Percentiles rank a stretch among this genome's conserved stretches.
Evolutionary conservation across 768 basidiomycete species (phyloP).

Genomic region (Naematelia aurantialba): DNA sequence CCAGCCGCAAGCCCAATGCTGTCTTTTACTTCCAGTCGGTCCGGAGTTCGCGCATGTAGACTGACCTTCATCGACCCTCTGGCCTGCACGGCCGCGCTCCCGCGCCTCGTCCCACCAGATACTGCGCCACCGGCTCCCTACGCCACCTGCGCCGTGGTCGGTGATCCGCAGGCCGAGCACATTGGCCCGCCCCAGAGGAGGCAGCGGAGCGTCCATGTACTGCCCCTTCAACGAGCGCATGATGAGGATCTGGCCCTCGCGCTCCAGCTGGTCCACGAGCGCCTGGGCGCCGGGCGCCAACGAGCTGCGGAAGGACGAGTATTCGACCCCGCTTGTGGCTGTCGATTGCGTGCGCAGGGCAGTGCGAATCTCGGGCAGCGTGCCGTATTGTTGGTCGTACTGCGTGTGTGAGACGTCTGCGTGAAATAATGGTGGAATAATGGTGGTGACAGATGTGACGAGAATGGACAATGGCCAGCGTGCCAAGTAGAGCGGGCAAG

Average conservation of each 20-base stretch:
- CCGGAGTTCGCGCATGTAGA: no score
- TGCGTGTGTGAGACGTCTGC: background rate
- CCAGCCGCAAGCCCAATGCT: no score
- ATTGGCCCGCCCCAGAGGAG: slow-evolving; percentile 31
- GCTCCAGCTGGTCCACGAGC: slow-evolving; percentile 26
- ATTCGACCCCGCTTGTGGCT: slow-evolving; percentile 3
- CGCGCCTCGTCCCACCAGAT: slow-evolving; percentile 43
- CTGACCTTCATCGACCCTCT: slow-evolving; percentile 39
- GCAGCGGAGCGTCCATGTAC: slow-evolving; percentile 30
- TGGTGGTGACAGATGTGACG: background rate
- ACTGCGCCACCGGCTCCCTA: slow-evolving; percentile 20
- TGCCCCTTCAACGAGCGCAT: slow-evolving; percentile 26
- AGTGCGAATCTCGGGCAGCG: background rate
- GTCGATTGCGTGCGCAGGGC: slow-evolving; percentile 12
- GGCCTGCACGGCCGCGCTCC: slow-evolving; percentile 33
- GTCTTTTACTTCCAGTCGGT: no score
- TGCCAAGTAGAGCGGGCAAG: background rate
- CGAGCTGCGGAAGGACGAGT: slow-evolving; percentile 18
- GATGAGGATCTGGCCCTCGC: slow-evolving; percentile 29
- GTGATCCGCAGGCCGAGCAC: slow-evolving; percentile 26
- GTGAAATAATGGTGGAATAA: background rate
- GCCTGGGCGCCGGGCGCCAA: slow-evolving; percentile 15
- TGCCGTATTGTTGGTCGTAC: background rate
- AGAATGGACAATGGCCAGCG: background rate
- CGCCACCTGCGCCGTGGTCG: slow-evolving; percentile 16